Base-by-base conservation (phyloP, 108 stramenopile species). In the Seminavis robusta region DNA sequence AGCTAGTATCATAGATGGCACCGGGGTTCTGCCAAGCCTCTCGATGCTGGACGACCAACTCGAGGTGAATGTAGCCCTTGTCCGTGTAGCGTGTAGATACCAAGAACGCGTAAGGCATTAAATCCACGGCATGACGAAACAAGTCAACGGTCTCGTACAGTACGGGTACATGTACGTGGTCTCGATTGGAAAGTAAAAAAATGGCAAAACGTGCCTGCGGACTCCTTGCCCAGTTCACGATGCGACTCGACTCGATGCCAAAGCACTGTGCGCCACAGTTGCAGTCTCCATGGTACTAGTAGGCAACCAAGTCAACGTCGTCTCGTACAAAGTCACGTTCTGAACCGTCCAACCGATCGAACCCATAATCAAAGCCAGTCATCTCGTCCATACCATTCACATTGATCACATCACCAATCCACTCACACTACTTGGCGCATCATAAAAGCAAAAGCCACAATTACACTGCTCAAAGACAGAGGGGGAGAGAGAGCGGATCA, bases 341-440 rank as follows among this genome's bases (percentile, higher is more conserved):
- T 88, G 79, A 8, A 87, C 75, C 52, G 72, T 81, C 82, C 82
- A 87, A 7, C 74, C 71, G 1, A 50, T 45, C 9, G 45, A 3
- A 75, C 69, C 10, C n/a, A n/a, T n/a, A n/a, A 42, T 43, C 42
- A 13, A 28, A 16, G 31, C 16, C 19, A 8, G 61, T 52, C 2
- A 26, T 42, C 13, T 13, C 9, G 17, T 56, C 45, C 9, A 56
- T 37, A 31, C 67, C 58, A 33, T 42, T 48, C 20, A 83, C 64
- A 0, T 71, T 69, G 51, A 89, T 76, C 56, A 77, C 56, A 65
- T 89, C 88, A 7, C 88, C 88, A 31, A 89, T 77, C 43, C 83
- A 81, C 62, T 88, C 76, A 38, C 77, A 71, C 46, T 74, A 79
- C 19, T 80, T 81, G 7, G 80, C 65, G 46, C 74, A 84, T 71